Evolutionary conservation across 805 yeast genomes (phyloP).

Genomic region (Zygoascus biomembranicola): DNA sequence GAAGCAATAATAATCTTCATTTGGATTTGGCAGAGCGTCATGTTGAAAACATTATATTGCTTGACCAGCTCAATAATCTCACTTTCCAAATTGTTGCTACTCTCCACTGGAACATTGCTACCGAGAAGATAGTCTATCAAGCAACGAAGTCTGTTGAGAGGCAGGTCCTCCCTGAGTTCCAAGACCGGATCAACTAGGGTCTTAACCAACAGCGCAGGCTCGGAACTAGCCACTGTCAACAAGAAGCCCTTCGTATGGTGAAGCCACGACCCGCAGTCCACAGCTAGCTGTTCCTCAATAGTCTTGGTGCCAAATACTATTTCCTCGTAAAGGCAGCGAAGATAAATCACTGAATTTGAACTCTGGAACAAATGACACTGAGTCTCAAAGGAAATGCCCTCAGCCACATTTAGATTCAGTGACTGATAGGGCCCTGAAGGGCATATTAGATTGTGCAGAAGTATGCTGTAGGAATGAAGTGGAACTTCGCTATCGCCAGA

Average conservation of each 20-base stretch:
- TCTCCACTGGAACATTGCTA: neutral
- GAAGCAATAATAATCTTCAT: conserved; percentile 2
- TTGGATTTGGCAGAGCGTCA: conserved; percentile 15
- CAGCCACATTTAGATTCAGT: conserved; percentile 11
- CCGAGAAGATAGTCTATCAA: neutral
- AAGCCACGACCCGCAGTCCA: conserved; percentile 3
- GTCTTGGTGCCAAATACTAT: neutral
- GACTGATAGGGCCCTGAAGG: neutral
- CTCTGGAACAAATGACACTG: conserved; percentile 15
- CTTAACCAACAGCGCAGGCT: conserved; percentile 5
- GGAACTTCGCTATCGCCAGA: neutral
- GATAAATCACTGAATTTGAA: conserved; percentile 7
- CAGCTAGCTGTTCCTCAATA: neutral
- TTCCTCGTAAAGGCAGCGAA: conserved; percentile 11
- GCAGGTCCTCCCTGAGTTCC: conserved; percentile 2
- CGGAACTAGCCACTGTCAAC: conserved; percentile 4
- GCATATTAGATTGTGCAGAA: neutral
- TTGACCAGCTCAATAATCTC: conserved; percentile 6
- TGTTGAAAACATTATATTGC: conserved; percentile 10
- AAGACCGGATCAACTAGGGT: conserved; percentile 13
- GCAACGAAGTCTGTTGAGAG: neutral
- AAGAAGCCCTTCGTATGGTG: conserved; percentile 6
- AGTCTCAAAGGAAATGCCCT: conserved; percentile 15
- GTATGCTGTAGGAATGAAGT: neutral
- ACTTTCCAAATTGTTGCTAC: neutral